Percentiles rank a stretch among this genome's conserved stretches.
phyloP scores from a whole-genome alignment of 768 basidiomycete species.

The Sarcomyxa edulis region DNA sequence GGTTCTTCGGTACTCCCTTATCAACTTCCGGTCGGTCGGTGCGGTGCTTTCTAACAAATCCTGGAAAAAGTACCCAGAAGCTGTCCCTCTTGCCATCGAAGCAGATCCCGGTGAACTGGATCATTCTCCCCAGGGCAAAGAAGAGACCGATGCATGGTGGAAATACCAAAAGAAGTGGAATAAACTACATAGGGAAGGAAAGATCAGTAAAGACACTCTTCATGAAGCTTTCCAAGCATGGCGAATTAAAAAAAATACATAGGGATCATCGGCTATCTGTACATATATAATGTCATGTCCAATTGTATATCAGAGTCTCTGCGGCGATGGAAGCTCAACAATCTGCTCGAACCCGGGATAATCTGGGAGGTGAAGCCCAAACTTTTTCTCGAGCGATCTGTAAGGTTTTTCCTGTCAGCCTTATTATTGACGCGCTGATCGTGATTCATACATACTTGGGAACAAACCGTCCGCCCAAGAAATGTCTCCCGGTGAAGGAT shows the following conservation, averaged over 20 bases:
- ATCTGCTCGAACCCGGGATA: conserved; percentile 83
- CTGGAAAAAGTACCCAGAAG: conserved; percentile 18
- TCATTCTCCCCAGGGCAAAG: conserved; percentile 2
- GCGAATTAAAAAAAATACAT: no score
- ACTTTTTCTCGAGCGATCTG: conserved; percentile 72
- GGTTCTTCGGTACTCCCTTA: conserved; percentile 9
- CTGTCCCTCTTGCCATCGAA: conserved; percentile 16
- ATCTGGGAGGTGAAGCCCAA: conserved; percentile 70
- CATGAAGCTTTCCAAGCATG: not conserved
- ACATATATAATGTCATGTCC: no score
- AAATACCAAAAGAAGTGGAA: conserved; percentile 24
- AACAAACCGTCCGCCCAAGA: conserved; percentile 91
- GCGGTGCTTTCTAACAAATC: conserved; percentile 9
- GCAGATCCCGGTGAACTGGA: conserved; percentile 20
- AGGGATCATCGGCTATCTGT: no score
- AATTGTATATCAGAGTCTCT: not conserved
- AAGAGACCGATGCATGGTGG: conserved; percentile 14
- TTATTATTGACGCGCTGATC: not conserved
- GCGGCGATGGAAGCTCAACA: conserved; percentile 57
- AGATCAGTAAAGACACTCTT: not conserved
- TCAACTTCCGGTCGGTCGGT: conserved; percentile 8
- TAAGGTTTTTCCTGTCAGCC: conserved; percentile 1
- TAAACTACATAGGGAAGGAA: conserved; percentile 17
- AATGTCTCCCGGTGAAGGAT: conserved; percentile 77
- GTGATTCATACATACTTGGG: conserved; percentile 56